Percentiles rank a stretch among this genome's conserved stretches.
These are phyloP conservation scores for Eimeria praecox DNA, from an alignment of 169 alveolate species.

Conservation along the genomic window DNA sequence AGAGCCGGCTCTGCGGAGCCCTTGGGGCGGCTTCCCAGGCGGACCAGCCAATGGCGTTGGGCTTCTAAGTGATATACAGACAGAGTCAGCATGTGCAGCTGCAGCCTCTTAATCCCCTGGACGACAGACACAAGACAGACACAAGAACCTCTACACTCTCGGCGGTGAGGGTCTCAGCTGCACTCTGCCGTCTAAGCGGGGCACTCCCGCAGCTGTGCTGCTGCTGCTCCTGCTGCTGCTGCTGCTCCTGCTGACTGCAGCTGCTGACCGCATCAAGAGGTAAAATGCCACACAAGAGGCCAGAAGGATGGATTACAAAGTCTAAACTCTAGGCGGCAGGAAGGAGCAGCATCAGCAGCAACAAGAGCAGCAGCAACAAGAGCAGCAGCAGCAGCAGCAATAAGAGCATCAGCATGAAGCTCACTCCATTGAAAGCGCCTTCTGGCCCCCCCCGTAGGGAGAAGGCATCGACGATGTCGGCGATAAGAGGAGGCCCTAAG, in stretches of 20 bases:
- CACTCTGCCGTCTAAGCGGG: background rate
- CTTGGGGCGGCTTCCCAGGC: constrained; percentile 37
- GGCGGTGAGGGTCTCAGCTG: background rate
- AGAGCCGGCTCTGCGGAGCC: constrained; percentile 19
- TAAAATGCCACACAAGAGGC: background rate
- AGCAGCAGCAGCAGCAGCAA: background rate
- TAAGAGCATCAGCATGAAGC: background rate
- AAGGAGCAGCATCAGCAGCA: background rate
- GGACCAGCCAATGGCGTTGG: constrained; percentile 65
- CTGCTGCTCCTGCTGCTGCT: background rate
- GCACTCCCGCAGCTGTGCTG: background rate
- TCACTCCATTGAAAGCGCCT: constrained; percentile 54
- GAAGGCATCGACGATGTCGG: constrained; percentile 37
- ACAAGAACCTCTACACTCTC: background rate
- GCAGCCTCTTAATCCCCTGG: constrained; percentile 51
- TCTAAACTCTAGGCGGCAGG: background rate
- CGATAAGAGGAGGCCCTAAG: constrained; percentile 27
- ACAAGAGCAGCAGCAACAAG: background rate
- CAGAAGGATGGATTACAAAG: background rate
- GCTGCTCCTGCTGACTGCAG: background rate
- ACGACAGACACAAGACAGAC: background rate
- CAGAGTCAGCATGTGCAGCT: constrained; percentile 49
- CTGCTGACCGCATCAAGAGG: background rate
- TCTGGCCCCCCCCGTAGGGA: constrained; percentile 48
- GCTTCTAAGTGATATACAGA: constrained; percentile 33